These are phyloP conservation scores for Aspergillus felis DNA, from an alignment of 2,329 filamentous ascomycete genomes.

Conservation along the genomic window DNA sequence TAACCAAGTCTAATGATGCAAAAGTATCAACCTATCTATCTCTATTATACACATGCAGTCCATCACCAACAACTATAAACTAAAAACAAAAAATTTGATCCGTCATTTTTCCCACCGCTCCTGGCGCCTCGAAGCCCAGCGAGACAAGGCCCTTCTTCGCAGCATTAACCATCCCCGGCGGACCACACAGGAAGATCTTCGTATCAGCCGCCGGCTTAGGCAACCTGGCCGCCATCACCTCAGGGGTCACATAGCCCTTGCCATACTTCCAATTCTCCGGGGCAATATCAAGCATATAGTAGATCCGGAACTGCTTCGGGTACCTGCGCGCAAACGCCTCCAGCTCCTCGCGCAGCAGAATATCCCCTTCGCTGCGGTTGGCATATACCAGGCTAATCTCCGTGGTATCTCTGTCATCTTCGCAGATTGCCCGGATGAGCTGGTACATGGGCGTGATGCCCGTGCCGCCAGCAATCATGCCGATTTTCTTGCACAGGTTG, in stretches of 20 bases:
- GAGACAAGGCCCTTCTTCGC: constrained; percentile 49
- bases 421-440: constrained; percentile 60
- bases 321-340: constrained; percentile 51
- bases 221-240: constrained; percentile 49
- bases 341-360: constrained; percentile 54
- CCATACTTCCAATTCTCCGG: constrained; percentile 47
- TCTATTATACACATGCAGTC: not conserved
- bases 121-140: constrained; percentile 52
- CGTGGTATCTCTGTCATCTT: constrained; percentile 55
- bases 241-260: constrained; percentile 50
- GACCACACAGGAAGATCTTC: constrained; percentile 58
- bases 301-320: constrained; percentile 52
- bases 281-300: constrained; percentile 53
- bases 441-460: constrained; percentile 55
- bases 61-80: no score
- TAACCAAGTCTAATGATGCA: no score
- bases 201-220: constrained; percentile 45
- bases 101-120: constrained; percentile 48
- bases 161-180: constrained; percentile 57
- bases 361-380: constrained; percentile 57
- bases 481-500: constrained; percentile 27
- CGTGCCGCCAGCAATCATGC: constrained; percentile 38
- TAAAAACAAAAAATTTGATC: constrained; percentile 57
- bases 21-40: not conserved
- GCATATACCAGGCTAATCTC: constrained; percentile 57